A percentile compares a stretch with the other conserved stretches of the same genome.
phyloP scores from a whole-genome alignment of 306 rosid genomes.

The Betula pendula region DNA sequence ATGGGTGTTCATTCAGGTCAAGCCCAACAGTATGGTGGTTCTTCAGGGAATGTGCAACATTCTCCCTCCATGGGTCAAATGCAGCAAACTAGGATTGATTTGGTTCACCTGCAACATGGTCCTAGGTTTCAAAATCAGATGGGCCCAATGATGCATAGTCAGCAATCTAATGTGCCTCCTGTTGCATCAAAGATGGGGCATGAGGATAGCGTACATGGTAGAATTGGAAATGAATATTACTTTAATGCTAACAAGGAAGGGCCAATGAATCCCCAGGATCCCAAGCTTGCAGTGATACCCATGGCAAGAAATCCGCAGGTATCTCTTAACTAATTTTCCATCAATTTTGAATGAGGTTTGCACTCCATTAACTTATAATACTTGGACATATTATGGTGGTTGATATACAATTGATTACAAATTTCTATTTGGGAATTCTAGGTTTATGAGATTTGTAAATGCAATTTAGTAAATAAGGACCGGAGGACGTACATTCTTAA shows the following conservation, averaged over 20 bases:
- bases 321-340: not conserved
- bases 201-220: slow-evolving; percentile 54
- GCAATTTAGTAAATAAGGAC: not conserved
- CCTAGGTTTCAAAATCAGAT: slow-evolving; percentile 69
- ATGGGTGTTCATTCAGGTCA: slow-evolving; percentile 59
- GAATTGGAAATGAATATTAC: slow-evolving; percentile 70
- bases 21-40: slow-evolving; percentile 55
- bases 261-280: slow-evolving; percentile 62
- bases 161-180: slow-evolving; percentile 63
- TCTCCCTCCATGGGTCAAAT: slow-evolving; percentile 56
- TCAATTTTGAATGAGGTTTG: slow-evolving; percentile 3
- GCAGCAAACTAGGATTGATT: slow-evolving; percentile 63
- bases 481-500: too few relatives aligned
- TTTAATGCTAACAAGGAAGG: slow-evolving; percentile 63
- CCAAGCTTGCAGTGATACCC: slow-evolving; percentile 71
- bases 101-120: slow-evolving; percentile 57
- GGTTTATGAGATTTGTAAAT: not conserved
- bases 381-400: not conserved
- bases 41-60: slow-evolving; percentile 55
- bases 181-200: slow-evolving; percentile 53
- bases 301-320: slow-evolving; percentile 77
- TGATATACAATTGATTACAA: not conserved
- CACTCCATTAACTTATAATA: slow-evolving; percentile 9
- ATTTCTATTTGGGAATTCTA: not conserved
- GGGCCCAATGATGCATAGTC: slow-evolving; percentile 61